phyloP scores from a whole-genome alignment of 2,329 filamentous ascomycete genomes.

The Colletotrichum lindemuthianum region DNA sequence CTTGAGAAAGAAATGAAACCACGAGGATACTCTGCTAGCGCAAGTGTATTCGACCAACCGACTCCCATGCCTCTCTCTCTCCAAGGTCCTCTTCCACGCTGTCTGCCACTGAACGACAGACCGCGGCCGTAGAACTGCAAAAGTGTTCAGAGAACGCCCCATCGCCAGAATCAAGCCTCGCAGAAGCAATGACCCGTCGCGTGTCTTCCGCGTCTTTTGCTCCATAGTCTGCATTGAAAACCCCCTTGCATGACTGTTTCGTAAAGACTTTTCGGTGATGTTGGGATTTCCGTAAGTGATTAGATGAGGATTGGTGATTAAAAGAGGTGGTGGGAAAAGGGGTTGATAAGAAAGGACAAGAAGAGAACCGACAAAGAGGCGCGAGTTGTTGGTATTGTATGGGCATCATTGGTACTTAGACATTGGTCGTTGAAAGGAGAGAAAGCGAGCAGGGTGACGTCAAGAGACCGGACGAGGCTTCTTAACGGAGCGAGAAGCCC shows the following conservation, averaged over 20 bases:
- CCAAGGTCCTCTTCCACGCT: conserved; percentile 34
- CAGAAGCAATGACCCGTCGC: conserved; percentile 35
- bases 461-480: conserved; percentile 29
- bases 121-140: conserved; percentile 28
- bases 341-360: conserved; percentile 36
- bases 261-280: conserved; percentile 49
- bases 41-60: conserved; percentile 24
- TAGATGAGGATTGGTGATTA: conserved; percentile 36
- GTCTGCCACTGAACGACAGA: conserved; percentile 17
- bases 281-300: conserved; percentile 45
- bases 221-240: conserved; percentile 45
- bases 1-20: conserved; percentile 31
- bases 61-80: conserved; percentile 33
- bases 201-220: conserved; percentile 33
- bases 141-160: conserved; percentile 36
- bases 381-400: conserved; percentile 68
- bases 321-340: conserved; percentile 36
- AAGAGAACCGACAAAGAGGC: conserved; percentile 52
- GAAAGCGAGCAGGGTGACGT: conserved; percentile 26
- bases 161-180: conserved; percentile 36
- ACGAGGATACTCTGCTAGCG: conserved; percentile 32
- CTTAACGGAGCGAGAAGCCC: conserved; percentile 97
- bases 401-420: conserved; percentile 68
- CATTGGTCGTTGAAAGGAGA: conserved; percentile 59
- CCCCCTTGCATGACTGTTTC: conserved; percentile 48